Percentiles rank a stretch among this genome's conserved stretches.
These are phyloP conservation scores for Arthrobotrys musiformis DNA, from an alignment of 2,329 filamentous ascomycete species.

Conservation along the genomic window DNA sequence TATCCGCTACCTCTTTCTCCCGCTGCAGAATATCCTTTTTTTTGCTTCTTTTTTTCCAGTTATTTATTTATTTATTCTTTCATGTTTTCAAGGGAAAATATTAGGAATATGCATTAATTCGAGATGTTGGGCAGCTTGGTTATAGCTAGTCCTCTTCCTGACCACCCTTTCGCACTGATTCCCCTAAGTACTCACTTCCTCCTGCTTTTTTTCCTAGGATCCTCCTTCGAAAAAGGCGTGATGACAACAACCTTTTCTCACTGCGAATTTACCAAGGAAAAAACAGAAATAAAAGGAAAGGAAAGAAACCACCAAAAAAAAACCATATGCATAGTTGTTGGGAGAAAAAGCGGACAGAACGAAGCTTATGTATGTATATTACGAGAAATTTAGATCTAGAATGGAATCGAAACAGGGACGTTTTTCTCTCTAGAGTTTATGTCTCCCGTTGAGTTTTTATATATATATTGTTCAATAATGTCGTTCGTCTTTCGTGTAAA, in stretches of 20 bases:
- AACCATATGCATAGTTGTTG: neutral
- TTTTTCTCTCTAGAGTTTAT: no score
- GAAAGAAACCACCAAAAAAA: neutral
- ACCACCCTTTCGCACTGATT: neutral
- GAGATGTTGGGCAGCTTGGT: neutral
- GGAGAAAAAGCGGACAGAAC: constrained; percentile 1
- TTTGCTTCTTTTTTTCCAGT: neutral
- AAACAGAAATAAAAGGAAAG: neutral
- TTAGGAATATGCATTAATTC: neutral
- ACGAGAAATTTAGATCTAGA: constrained; percentile 45
- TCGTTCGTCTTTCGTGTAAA: neutral
- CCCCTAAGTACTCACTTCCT: no score
- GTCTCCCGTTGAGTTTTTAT: no score
- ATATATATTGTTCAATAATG: no score
- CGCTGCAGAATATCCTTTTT: neutral
- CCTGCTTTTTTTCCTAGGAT: no score
- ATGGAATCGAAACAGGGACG: constrained; percentile 33
- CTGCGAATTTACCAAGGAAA: neutral
- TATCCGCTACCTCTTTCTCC: neutral
- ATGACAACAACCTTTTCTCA: no score
- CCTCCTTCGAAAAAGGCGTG: no score
- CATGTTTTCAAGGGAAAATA: neutral
- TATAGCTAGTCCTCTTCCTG: neutral
- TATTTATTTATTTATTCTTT: no score
- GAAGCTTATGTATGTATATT: constrained; percentile 44